Conservation (phyloP, 1,139 yeast species). For the Scheffersomyces parashehatae region DNA sequence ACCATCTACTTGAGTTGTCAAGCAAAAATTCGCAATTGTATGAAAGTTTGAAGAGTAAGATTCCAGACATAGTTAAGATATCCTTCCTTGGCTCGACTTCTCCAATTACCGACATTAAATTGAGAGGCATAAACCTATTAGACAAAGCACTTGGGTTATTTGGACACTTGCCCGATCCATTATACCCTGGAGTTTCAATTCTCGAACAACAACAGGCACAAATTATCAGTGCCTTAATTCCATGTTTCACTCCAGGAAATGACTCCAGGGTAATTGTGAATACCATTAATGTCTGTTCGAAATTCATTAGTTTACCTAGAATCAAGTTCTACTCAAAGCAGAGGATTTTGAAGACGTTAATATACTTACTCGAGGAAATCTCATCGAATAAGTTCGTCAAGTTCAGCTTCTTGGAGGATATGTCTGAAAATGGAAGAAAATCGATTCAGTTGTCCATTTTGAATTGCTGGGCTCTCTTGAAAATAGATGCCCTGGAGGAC, state of each 20-base stretch:
- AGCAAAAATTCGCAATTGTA: slow-evolving; percentile 39
- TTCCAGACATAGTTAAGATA: slow-evolving; percentile 76
- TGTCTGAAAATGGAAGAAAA: slow-evolving; percentile 57
- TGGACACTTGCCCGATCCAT: slow-evolving; percentile 69
- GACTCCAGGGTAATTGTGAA: slow-evolving; percentile 73
- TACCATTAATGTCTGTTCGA: slow-evolving; percentile 80
- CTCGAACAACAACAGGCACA: slow-evolving; percentile 95
- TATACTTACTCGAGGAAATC: slow-evolving; percentile 65
- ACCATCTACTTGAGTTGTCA: slow-evolving; percentile 48
- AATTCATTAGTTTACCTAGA: slow-evolving; percentile 57
- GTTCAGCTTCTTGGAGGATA: slow-evolving; percentile 44
- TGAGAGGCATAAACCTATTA: slow-evolving; percentile 66
- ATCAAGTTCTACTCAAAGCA: slow-evolving; percentile 50
- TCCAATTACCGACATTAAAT: slow-evolving; percentile 58
- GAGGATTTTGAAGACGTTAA: slow-evolving; percentile 69
- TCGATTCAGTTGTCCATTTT: slow-evolving; percentile 70
- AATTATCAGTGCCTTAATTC: slow-evolving; percentile 84
- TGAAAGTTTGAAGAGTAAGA: slow-evolving; percentile 46
- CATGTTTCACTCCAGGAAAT: slow-evolving; percentile 79
- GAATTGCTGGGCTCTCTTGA: slow-evolving; percentile 87
- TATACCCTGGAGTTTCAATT: slow-evolving; percentile 68
- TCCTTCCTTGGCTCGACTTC: slow-evolving; percentile 85
- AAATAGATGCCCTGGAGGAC: slow-evolving; percentile 44
- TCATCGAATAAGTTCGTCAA: slow-evolving; percentile 45
- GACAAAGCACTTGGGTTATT: slow-evolving; percentile 40